Evolutionary conservation across 2,329 filamentous ascomycete genomes (phyloP), one percentile per base, ranked within the genome.

Genomic region (Fusarium redolens): DNA sequence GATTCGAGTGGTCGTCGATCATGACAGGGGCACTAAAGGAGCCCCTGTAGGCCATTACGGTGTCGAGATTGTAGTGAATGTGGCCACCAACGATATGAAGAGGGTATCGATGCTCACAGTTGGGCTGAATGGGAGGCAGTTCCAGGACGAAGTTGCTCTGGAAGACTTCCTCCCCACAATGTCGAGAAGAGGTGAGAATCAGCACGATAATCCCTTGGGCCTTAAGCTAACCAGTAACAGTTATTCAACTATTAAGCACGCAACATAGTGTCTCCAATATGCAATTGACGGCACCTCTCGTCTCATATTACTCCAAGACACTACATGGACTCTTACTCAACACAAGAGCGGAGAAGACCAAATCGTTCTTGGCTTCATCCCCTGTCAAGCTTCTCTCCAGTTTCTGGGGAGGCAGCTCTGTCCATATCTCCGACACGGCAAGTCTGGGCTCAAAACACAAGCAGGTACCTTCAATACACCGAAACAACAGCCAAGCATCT

Each of bases 351-450:
- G 90, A 91, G 77, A 92, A 90, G 79, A 88, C 90, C 15, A 88
- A 88, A 61, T 91, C 90, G 1, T 93, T 93, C 78, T 87, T 96
- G 14, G 91, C 91, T 8, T 89, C 92, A n/a, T 98, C 95, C 2
- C 95, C 96, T 0, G 93, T 97, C 52, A 98, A 98, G 80, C 87
- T 97, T 78, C 86, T 98, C 20, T 97, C 95, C 0, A 97, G 89
- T 78, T 89, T 98, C 60, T 90, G 97, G 76, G 89, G 90, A 38
- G 89, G 90, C 30, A 88, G 87, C 62, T 87, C 86, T 38, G 85
- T 83, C 57, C 86, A 85, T 69, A 83, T 73, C 4, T 61, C 75
- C 14, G 80, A 81, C 7, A 65, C 77, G 9, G 70, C 72, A 14
- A 68, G 77, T 10, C 51, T 77, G 13, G 71, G 75, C 18, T 74